Evolutionary conservation across 1,284 basidiomycete genomes (phyloP).

Genomic region (Fistulina hepatica): DNA sequence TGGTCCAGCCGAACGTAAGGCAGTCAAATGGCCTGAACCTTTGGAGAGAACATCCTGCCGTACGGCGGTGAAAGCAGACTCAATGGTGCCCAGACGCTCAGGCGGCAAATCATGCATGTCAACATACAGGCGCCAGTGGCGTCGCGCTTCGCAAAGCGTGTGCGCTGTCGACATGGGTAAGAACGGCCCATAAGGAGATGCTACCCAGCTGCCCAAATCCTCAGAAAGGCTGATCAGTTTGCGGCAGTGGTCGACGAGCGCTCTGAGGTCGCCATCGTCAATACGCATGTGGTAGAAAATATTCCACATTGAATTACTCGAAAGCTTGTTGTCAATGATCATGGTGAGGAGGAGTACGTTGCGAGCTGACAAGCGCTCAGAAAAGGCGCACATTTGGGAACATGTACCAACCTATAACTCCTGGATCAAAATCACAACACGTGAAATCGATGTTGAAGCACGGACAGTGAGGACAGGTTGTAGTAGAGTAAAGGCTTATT

Average conservation of each 20-base stretch:
- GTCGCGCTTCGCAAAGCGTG: slow-evolving; percentile 29
- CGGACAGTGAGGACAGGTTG: no score
- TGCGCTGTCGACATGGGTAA: slow-evolving; percentile 25
- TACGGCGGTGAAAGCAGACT: not conserved
- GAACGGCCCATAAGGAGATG: slow-evolving; percentile 24
- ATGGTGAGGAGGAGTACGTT: slow-evolving; percentile 17
- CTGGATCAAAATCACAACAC: no score
- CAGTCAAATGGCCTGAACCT: slow-evolving; percentile 8
- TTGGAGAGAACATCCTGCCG: not conserved
- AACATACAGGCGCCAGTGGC: slow-evolving; percentile 28
- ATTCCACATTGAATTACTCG: slow-evolving; percentile 27
- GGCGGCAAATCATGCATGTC: slow-evolving; percentile 5
- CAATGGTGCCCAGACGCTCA: not conserved
- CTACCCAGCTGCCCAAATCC: slow-evolving; percentile 25
- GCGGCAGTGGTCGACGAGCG: slow-evolving; percentile 25
- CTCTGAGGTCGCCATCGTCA: slow-evolving; percentile 20
- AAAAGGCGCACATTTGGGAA: no score
- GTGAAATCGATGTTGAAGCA: no score
- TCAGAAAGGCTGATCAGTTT: slow-evolving; percentile 23
- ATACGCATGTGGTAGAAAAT: slow-evolving; percentile 33
- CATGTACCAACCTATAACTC: no score
- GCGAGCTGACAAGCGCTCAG: no score
- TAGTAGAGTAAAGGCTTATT: no score
- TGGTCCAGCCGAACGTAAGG: slow-evolving; percentile 31
- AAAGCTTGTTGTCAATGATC: slow-evolving; percentile 20